Evolutionary conservation across 1,139 yeast genomes (phyloP).

Genomic region (Geotrichum citri-aurantii): DNA sequence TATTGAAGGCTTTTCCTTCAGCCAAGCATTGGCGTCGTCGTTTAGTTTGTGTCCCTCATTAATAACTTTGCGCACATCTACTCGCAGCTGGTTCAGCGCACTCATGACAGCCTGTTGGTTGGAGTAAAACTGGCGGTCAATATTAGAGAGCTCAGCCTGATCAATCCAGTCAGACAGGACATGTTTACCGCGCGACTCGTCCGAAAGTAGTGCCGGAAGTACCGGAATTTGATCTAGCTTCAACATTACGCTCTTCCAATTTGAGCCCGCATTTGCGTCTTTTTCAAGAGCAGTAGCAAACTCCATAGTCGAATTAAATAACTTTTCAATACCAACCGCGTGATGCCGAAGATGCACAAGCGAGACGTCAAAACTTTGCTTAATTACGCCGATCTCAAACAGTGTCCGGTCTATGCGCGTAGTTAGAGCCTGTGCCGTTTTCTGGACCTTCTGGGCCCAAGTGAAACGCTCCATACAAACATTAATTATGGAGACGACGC

Average conservation of each 20-base stretch:
- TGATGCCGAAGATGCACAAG: constrained; percentile 30
- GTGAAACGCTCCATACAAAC: constrained; percentile 18
- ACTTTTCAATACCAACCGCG: constrained; percentile 26
- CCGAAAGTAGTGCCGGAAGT: constrained; percentile 16
- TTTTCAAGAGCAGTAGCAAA: constrained; percentile 26
- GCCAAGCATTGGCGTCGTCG: constrained; percentile 20
- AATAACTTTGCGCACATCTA: constrained; percentile 23
- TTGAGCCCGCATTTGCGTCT: constrained; percentile 25
- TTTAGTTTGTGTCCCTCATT: constrained; percentile 23
- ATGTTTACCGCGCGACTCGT: constrained; percentile 9
- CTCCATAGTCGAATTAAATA: constrained; percentile 26
- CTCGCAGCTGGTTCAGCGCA: constrained; percentile 19
- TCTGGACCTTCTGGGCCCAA: constrained; percentile 17
- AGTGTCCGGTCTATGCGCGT: constrained; percentile 16
- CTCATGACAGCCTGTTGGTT: constrained; percentile 16
- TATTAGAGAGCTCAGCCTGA: constrained; percentile 18
- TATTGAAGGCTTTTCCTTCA: constrained; percentile 14
- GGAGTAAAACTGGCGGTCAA: constrained; percentile 19
- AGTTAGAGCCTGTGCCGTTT: constrained; percentile 11
- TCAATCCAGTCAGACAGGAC: constrained; percentile 29
- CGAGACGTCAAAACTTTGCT: constrained; percentile 30
- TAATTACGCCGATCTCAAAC: constrained; percentile 25
- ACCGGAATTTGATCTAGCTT: constrained; percentile 17
- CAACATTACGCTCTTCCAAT: constrained; percentile 24
- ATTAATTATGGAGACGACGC: constrained; percentile 18